Evolutionary conservation across 2,329 filamentous ascomycete genomes (phyloP), one percentile per base, ranked within the genome.

Genomic region (Penicillium vulpinum): DNA sequence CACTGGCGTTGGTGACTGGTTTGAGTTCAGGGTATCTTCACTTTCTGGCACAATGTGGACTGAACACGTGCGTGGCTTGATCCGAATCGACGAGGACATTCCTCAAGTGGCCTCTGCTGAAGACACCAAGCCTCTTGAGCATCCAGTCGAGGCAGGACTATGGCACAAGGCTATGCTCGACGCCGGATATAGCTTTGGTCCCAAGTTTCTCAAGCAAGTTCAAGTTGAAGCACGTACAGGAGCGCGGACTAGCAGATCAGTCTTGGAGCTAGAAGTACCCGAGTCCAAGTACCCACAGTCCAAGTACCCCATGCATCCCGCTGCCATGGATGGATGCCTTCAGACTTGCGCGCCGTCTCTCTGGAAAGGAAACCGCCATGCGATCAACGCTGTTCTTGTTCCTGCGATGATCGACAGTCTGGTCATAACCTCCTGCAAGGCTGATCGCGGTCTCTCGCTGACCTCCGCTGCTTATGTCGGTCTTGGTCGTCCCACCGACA

Each of bases 161-260:
- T 52, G 39, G 49, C 36, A 52, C 40, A 52, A 52, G 35, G 28
- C 49, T 2, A 41, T 43, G 35, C 2, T n/a, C 10, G 49, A 52
- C n/a, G 28, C 15, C n/a, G 49, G 49, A 36, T 44, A 44, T 21
- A 33, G 15, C 16, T 52, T 44, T 29, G 39, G 49, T 22, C 39
- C 49, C 9, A 13, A 11, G 13, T 52, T 52, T 39, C 49, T 36
- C 13, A 43, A 41, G n/a, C 39, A 44, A 16, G 28, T 43, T 22
- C 15, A 44, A 18, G 28, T 52, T 26, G 39, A 52, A 31, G 22
- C 11, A 4, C 21, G 15, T 5, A 2, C 26, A 24, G 49, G 49
- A 5, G 6, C 33, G 11, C 24, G 38, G 6, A 33, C 5, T 8
- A 43, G 28, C 16, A 4, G 49, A 18, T 41, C 49, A 15, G 22